Percentiles rank a stretch among this genome's conserved stretches.
These are phyloP conservation scores for Circinella umbellata DNA, from an alignment of 371 early-diverging fungal genomes.

Conservation along the genomic window DNA sequence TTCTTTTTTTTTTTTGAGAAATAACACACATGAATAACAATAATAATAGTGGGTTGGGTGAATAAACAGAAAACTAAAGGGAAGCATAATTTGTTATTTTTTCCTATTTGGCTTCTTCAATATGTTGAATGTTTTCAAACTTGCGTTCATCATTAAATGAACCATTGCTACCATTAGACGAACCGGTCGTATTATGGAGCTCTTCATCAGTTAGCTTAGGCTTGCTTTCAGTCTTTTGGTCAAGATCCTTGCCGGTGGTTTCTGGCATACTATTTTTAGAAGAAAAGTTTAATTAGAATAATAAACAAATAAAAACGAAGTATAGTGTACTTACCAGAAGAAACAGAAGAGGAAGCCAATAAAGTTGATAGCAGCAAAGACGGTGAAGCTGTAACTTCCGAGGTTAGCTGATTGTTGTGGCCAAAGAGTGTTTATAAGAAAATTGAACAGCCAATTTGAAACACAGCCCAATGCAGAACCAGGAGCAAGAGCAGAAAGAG, in stretches of 20 bases:
- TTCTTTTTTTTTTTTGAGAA: too few species aligned
- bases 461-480: constrained; percentile 50
- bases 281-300: too few species aligned
- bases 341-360: constrained; percentile 45
- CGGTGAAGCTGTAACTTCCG: constrained; percentile 41
- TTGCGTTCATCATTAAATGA: not conserved
- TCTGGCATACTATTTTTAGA: constrained; percentile 31
- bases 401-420: constrained; percentile 37
- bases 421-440: constrained; percentile 50
- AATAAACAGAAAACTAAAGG: too few species aligned
- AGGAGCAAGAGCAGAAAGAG: constrained; percentile 47
- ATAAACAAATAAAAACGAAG: too few species aligned
- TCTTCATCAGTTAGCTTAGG: not conserved
- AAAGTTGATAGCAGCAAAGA: constrained; percentile 52
- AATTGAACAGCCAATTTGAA: constrained; percentile 52
- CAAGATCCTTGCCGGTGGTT: constrained; percentile 47
- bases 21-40: too few species aligned
- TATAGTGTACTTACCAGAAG: constrained; percentile 5
- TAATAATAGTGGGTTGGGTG: too few species aligned
- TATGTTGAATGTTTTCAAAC: not conserved
- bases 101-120: not conserved
- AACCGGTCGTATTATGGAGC: not conserved
- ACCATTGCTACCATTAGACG: not conserved
- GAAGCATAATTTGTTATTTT: too few species aligned
- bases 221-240: constrained; percentile 16